Conservation (phyloP, 257 asterid species). For the Salvia hispanica region DNA sequence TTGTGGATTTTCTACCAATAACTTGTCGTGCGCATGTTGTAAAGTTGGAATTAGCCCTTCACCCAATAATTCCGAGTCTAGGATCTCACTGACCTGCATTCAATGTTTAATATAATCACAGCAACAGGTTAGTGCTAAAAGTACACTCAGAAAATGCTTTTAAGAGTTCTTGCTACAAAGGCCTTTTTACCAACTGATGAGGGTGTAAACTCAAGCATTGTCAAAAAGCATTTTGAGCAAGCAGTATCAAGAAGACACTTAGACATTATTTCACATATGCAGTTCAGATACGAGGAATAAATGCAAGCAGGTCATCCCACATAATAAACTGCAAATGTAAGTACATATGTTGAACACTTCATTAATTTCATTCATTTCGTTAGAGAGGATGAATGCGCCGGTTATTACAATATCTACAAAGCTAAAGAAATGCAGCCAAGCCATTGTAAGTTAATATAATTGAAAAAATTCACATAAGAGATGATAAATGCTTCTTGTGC, state of each 20-base stretch:
- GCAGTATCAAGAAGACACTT: slow-evolving; percentile 10
- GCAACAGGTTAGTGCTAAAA: slow-evolving; percentile 7
- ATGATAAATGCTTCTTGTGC: slow-evolving; percentile 15
- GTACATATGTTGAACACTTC: slow-evolving; percentile 3
- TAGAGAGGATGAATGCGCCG: background rate
- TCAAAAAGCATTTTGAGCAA: slow-evolving; percentile 6
- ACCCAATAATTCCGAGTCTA: slow-evolving; percentile 91
- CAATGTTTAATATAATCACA: slow-evolving; percentile 16
- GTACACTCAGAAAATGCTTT: slow-evolving; percentile 5
- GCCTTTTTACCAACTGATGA: background rate
- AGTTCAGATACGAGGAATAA: slow-evolving; percentile 29
- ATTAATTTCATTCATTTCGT: too few species aligned
- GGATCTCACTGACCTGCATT: slow-evolving; percentile 88
- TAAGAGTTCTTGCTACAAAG: slow-evolving; percentile 9
- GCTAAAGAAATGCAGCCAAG: background rate
- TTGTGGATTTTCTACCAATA: slow-evolving; percentile 74
- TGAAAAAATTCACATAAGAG: background rate
- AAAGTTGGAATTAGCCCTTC: slow-evolving; percentile 97
- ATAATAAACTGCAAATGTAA: slow-evolving; percentile 2
- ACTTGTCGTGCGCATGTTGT: slow-evolving; percentile 95
- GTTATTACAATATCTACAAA: background rate
- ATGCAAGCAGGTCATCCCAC: background rate
- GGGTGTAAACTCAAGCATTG: background rate
- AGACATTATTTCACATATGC: background rate
- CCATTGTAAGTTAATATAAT: background rate